Conservation (phyloP, 106 monocot genomes). For the Alisma plantagoaquatica region DNA sequence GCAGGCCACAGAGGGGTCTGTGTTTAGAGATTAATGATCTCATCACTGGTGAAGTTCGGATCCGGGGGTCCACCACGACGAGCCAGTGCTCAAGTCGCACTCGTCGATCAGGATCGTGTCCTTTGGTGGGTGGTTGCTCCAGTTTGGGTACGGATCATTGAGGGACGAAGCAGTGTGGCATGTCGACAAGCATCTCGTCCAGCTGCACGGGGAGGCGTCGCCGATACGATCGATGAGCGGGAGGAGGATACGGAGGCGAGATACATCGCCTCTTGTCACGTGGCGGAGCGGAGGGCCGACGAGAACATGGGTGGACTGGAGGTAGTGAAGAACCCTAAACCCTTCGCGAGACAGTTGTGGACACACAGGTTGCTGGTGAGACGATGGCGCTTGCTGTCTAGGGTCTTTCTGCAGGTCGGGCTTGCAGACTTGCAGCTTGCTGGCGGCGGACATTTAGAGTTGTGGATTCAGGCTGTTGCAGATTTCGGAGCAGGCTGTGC, state of each 20-base stretch:
- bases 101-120: constrained; percentile 92
- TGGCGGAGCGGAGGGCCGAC: too few species aligned
- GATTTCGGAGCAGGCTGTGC: too few species aligned
- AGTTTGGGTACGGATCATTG: constrained; percentile 78
- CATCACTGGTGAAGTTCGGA: constrained; percentile 48
- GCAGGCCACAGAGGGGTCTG: constrained; percentile 63
- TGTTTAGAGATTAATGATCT: constrained; percentile 78
- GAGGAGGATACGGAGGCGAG: constrained; percentile 16
- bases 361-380: too few species aligned
- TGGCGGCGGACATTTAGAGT: too few species aligned
- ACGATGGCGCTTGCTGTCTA: too few species aligned
- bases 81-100: constrained; percentile 99
- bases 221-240: background rate
- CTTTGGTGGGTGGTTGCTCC: constrained; percentile 90
- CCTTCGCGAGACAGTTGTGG: too few species aligned
- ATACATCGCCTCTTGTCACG: too few species aligned
- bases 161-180: constrained; percentile 69
- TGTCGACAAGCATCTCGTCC: constrained; percentile 45
- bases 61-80: constrained; percentile 81
- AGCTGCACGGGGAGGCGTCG: background rate
- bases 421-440: too few species aligned
- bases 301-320: too few species aligned
- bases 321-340: too few species aligned
- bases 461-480: too few species aligned
- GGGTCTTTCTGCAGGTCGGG: too few species aligned